These are phyloP conservation scores for Pseudogymnoascus sp. DNA, from an alignment of 2,329 filamentous ascomycete genomes.

Conservation along the genomic window DNA sequence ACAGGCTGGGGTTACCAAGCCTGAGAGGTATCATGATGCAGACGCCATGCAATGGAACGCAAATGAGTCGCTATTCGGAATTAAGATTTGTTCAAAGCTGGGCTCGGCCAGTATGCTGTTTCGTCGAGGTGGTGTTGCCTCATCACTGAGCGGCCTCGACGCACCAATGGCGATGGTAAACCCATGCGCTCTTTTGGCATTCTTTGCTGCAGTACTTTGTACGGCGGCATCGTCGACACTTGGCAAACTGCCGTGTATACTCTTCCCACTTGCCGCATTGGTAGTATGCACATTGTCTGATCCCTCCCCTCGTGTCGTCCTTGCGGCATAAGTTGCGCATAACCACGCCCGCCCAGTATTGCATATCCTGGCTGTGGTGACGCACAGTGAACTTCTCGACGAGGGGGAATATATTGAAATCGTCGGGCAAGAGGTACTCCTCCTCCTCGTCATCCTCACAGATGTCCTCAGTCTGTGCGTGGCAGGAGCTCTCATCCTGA, in stretches of 20 bases:
- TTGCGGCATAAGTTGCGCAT: constrained; percentile 99
- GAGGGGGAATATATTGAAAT: constrained; percentile 96
- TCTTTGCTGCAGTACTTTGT: constrained; percentile 99
- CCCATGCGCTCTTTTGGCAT: constrained; percentile 98
- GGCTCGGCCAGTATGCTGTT: constrained; percentile 7
- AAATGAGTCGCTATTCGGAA: constrained; percentile 8
- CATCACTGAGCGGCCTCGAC: constrained; percentile 51
- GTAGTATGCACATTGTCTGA: constrained; percentile 95
- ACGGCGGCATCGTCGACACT: constrained; percentile 88
- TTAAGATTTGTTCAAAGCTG: constrained; percentile 8
- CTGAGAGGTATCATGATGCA: constrained; percentile 34
- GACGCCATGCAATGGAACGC: constrained; percentile 24
- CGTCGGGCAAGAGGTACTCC: constrained; percentile 85
- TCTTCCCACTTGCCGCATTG: constrained; percentile 98
- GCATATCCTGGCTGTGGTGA: constrained; percentile 94
- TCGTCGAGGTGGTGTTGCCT: background rate
- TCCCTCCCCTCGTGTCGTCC: constrained; percentile 88
- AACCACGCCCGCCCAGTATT: constrained; percentile 98
- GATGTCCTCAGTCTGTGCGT: constrained; percentile 24
- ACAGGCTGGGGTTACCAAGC: constrained; percentile 30
- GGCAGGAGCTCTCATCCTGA: constrained; percentile 46
- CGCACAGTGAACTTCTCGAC: constrained; percentile 98
- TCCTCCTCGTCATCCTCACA: constrained; percentile 53
- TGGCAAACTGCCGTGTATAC: constrained; percentile 92
- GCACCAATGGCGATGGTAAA: constrained; percentile 97